Conservation (phyloP, 2,329 filamentous ascomycete species). For the Samsoniella hepiali region DNA sequence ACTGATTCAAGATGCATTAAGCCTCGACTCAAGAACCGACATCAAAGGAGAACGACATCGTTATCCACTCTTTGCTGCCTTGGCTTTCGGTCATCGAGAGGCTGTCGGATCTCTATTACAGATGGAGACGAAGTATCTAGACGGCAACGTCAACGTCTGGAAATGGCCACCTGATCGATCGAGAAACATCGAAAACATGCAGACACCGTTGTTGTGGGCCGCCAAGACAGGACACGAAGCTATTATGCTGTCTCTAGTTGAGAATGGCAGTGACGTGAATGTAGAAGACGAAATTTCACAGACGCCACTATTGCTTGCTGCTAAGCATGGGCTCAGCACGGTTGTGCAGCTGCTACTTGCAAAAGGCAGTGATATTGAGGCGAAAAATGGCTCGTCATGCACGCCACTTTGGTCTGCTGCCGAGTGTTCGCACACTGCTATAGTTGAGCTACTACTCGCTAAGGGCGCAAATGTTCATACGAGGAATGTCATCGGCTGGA, state of each 20-base stretch:
- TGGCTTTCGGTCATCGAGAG: background rate
- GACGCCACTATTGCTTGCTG: background rate
- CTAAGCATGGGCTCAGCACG: background rate
- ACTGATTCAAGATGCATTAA: background rate
- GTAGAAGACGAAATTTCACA: rapidly evolving
- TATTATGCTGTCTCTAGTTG: background rate
- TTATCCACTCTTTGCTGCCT: slow-evolving; percentile 2
- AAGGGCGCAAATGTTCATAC: background rate
- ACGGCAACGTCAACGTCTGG: background rate
- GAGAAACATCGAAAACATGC: background rate
- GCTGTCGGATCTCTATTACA: background rate
- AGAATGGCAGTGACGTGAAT: background rate
- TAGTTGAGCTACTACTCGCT: background rate
- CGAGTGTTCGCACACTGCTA: background rate
- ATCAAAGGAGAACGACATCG: background rate
- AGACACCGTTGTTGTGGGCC: background rate
- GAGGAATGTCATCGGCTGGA: background rate
- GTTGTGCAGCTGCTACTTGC: background rate
- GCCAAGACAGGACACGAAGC: background rate
- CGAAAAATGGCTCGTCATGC: rapidly evolving
- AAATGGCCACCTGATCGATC: background rate
- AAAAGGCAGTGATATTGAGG: background rate
- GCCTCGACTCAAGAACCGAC: background rate
- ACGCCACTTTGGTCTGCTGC: background rate
- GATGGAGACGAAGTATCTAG: background rate